Base-by-base conservation (phyloP, 495 filamentous ascomycete species). In the Penicillium lividum region DNA sequence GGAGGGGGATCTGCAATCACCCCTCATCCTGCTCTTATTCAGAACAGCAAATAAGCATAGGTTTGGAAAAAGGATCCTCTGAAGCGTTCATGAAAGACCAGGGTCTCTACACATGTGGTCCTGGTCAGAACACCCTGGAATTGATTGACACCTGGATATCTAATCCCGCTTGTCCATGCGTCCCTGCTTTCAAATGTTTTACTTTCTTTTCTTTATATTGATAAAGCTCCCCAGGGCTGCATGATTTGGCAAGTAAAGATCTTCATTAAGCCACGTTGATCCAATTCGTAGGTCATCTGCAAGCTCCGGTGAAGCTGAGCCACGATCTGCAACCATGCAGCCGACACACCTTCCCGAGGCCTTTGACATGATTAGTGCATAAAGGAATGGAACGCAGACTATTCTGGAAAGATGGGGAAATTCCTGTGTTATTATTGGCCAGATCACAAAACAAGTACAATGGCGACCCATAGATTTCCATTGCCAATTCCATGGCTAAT, bases 261-360 rank as follows among this genome's bases (percentile, higher is more conserved):
- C 46, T 49, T 28, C 46, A 31, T 31, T 13, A 10, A 18, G 54
- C 53, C 56, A 27, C 27, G 33, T 31, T 22, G 51, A 60, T 56
- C 58, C 42, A 51, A 64, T 64, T 64, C 57, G 65, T 60, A 67
- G 64, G 66, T 72, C 72, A 74, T 63, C 68, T 69, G 72, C 65
- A 61, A 53, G 54, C 45, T 59, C 54, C 31, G 53, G 53, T 59
- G 62, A 58, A 53, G 53, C 44, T 59, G 59, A 62, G 61, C 58
- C 54, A 68, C 49, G 60, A 69, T 68, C 63, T 59, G 56, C 63
- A 54, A 49, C 50, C 49, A 48, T 66, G 56, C 56, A 54, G 47
- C 59, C 49, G 47, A 64, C 52, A 53, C 50, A 11, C 53, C 28
- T 8, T 56, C 45, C 51, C 52, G 61, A 54, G 59, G 50, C 22